phyloP scores from a whole-genome alignment of 768 basidiomycete genomes.

The Cystobasidium onofrii region DNA sequence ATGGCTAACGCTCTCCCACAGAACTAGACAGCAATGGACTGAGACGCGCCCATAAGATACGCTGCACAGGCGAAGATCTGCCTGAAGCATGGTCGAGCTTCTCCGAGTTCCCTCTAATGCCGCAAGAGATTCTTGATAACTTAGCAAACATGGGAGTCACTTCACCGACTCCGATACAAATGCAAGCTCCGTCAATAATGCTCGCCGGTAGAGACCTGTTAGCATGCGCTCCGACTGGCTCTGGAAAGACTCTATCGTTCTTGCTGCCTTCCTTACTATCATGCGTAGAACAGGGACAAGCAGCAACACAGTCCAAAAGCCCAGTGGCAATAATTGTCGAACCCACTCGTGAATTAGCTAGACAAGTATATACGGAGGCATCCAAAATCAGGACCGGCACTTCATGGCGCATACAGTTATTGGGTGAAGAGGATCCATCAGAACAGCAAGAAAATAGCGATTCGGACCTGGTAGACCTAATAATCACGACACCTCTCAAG shows the following conservation, averaged over 20 bases:
- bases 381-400: conserved; percentile 64
- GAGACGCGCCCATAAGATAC: conserved; percentile 46
- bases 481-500: conserved; percentile 85
- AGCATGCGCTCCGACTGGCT: conserved; percentile 93
- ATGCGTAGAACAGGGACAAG: conserved; percentile 49
- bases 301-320: conserved; percentile 44
- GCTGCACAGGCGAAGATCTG: conserved; percentile 62
- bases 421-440: conserved; percentile 31
- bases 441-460: conserved; percentile 21
- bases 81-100: conserved; percentile 59
- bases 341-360: conserved; percentile 89
- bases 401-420: conserved; percentile 34
- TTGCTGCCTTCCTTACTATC: conserved; percentile 67
- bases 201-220: conserved; percentile 73
- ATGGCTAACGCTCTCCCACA: neutral
- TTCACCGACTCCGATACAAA: conserved; percentile 70
- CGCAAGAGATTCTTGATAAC: conserved; percentile 52
- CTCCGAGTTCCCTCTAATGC: conserved; percentile 44
- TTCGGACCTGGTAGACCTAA: conserved; percentile 56
- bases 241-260: conserved; percentile 92
- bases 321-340: conserved; percentile 61
- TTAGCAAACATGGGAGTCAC: conserved; percentile 57
- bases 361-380: conserved; percentile 89
- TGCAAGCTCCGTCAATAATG: conserved; percentile 68
- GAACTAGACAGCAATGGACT: neutral